phyloP scores from a whole-genome alignment of 192 early-diverging fungal species.

The Backusella luteola region DNA sequence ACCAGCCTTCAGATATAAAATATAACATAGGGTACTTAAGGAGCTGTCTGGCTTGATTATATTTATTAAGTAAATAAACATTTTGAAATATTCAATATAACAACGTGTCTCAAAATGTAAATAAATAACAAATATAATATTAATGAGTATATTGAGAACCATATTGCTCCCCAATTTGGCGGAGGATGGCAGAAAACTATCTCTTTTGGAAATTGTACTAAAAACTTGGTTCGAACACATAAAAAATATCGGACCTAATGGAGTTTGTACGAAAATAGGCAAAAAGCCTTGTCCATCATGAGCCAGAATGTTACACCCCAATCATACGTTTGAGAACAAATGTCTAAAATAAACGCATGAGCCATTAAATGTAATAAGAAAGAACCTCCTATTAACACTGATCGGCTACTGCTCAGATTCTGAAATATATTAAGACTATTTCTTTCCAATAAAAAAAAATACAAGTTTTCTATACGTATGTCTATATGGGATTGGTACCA shows the following conservation, averaged over 20 bases:
- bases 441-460: not conserved
- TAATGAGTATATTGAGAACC: too few relatives aligned
- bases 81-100: too few relatives aligned
- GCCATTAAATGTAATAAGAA: not conserved
- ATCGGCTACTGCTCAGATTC: not conserved
- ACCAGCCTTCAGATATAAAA: too few relatives aligned
- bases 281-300: not conserved
- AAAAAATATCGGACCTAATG: not conserved
- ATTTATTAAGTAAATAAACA: too few relatives aligned
- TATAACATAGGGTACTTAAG: too few relatives aligned
- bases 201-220: not conserved
- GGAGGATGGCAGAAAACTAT: not conserved
- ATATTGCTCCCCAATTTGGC: too few relatives aligned
- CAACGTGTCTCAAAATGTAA: too few relatives aligned
- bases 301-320: not conserved
- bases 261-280: not conserved
- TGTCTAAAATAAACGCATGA: not conserved
- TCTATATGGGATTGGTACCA: not conserved
- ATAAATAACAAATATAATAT: too few relatives aligned
- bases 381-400: not conserved
- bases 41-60: too few relatives aligned
- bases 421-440: not conserved
- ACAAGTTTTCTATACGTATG: not conserved
- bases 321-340: not conserved
- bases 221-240: too few relatives aligned